phyloP scores from a whole-genome alignment of 2,329 filamentous ascomycete species.

The Verticillium nonalfalfae region DNA sequence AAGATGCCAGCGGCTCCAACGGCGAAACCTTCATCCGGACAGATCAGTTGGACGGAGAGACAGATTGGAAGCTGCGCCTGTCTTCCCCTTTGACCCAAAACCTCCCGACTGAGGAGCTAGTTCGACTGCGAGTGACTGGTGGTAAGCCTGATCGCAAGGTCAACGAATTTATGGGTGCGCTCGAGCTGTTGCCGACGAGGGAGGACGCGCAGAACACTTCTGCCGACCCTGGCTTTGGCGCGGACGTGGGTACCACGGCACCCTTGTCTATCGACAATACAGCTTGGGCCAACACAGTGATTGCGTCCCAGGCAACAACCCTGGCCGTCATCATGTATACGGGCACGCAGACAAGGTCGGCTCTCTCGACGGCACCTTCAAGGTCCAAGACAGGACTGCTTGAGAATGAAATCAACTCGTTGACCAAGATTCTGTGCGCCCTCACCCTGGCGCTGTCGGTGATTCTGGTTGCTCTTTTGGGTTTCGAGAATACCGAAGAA shows the following conservation, averaged over 20 bases:
- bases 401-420: conserved; percentile 92
- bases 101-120: conserved; percentile 67
- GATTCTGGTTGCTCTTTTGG: conserved; percentile 80
- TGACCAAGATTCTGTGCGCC: conserved; percentile 92
- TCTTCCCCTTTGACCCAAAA: conserved; percentile 81
- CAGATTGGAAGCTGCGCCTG: conserved; percentile 93
- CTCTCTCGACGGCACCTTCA: conserved; percentile 84
- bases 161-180: conserved; percentile 88
- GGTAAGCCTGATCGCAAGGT: conserved; percentile 91
- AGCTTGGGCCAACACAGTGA: conserved; percentile 96
- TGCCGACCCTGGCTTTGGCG: conserved; percentile 14
- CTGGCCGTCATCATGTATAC: conserved; percentile 92
- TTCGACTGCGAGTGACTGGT: conserved; percentile 65
- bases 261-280: conserved; percentile 93
- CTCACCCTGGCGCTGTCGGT: conserved; percentile 83
- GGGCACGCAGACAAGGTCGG: conserved; percentile 87
- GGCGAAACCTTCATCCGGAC: conserved; percentile 97
- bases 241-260: conserved; percentile 46
- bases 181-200: conserved; percentile 62
- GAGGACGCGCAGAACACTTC: conserved; percentile 39
- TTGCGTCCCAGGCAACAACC: conserved; percentile 86
- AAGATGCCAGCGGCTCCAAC: conserved; percentile 37
- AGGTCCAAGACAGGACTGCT: conserved; percentile 90
- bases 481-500: conserved; percentile 62
- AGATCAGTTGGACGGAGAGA: conserved; percentile 95